phyloP scores from a whole-genome alignment of 352 stramenopile species.

The Pythium chondricola region DNA sequence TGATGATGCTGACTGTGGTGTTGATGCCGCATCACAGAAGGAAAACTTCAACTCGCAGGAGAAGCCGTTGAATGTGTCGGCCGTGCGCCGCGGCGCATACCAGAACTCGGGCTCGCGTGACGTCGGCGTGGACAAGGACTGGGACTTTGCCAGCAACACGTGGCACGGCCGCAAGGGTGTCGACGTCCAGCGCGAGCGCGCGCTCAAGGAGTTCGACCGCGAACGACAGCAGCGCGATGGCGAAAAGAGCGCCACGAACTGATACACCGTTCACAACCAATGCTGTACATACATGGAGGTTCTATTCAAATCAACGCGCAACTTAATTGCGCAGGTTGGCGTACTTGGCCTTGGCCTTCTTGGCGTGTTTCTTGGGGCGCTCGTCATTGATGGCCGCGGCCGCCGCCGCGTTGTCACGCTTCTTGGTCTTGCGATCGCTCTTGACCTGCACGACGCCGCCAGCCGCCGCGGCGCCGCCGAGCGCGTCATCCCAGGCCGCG shows the following conservation, averaged over 20 bases:
- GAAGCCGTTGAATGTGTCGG: constrained; percentile 53
- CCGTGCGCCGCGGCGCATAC: constrained; percentile 78
- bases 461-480: constrained; percentile 31
- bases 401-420: constrained; percentile 34
- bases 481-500: constrained; percentile 84
- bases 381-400: constrained; percentile 32
- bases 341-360: constrained; percentile 58
- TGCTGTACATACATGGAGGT: too few relatives aligned
- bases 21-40: constrained; percentile 20
- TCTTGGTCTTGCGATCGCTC: constrained; percentile 50
- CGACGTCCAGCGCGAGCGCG: constrained; percentile 21
- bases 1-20: background rate
- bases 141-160: constrained; percentile 65
- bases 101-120: constrained; percentile 77
- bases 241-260: background rate
- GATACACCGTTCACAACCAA: too few relatives aligned
- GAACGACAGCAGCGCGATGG: background rate
- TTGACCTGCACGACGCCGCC: constrained; percentile 76
- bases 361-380: constrained; percentile 30
- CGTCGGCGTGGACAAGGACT: constrained; percentile 75
- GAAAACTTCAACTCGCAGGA: constrained; percentile 56
- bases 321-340: constrained; percentile 40
- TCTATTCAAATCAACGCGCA: background rate
- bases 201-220: constrained; percentile 8
- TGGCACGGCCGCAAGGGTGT: constrained; percentile 44